Evolutionary conservation across 108 stramenopile species (phyloP), one percentile per base, ranked within the genome.

Genomic region (Cylindrotheca closterium): DNA sequence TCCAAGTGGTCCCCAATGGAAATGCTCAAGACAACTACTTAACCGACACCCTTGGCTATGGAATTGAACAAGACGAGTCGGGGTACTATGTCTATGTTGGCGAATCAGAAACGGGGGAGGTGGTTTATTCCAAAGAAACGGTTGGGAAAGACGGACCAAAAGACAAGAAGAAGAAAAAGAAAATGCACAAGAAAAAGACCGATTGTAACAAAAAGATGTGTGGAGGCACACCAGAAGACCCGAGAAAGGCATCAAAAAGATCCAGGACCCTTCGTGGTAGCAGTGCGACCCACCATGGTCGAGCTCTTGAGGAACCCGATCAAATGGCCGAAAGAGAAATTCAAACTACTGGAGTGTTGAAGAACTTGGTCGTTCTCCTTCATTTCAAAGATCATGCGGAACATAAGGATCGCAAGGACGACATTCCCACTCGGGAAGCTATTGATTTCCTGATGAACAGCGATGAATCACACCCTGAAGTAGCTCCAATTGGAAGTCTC

Each of bases 401-500:
- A 18, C 22, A 32, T 12, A 63, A 71, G 2, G 58, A 73, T 26
- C 18, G 17, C 27, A 26, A 75, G 0, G 37, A 42, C 7, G 15
- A 42, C 10, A 42, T 15, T 10, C 79, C 79, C 7, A 42, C 65
- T 1, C 23, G 10, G 55, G 31, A 49, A 15, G 60, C 71, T n/a
- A 63, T 80, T 58, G 34, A 55, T 37, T 33, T 63, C 25, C 59
- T 80, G 5, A 65, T 70, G 65, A 75, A 75, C 30, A 51, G 27
- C 21, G 60, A 51, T 32, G 65, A 63, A 8, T 30, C 29, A 1
- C 55, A 66, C 47, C 37, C 62, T 23, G 28, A 52, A 12, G 2
- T 65, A 17, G 67, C 60, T 26, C 78, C 78, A 15, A 71, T 63
- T 18, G 78, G 78, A 3, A 53, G 49, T 30, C 42, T 79, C 47